These are phyloP conservation scores for Calonectria montana DNA, from an alignment of 2,329 filamentous ascomycete species.

Conservation along the genomic window DNA sequence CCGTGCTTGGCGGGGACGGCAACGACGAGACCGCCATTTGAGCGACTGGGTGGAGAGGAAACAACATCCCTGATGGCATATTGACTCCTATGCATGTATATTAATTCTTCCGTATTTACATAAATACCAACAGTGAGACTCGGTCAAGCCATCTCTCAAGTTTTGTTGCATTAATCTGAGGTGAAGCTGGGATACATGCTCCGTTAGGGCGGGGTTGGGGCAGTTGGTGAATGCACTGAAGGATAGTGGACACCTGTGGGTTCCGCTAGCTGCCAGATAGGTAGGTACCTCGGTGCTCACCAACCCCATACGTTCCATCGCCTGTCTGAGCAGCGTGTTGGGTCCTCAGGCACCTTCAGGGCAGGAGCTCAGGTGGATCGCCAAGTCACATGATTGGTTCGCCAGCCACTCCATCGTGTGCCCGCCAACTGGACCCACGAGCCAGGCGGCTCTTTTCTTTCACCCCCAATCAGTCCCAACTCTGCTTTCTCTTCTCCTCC, in stretches of 20 bases:
- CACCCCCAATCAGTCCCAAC: conserved; percentile 38
- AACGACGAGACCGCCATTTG: conserved; percentile 1
- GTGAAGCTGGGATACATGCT: background rate
- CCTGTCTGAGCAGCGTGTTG: background rate
- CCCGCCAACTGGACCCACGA: conserved; percentile 34
- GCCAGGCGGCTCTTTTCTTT: conserved; percentile 38
- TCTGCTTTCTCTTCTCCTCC: conserved; percentile 35
- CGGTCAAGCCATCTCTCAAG: background rate
- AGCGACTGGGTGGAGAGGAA: background rate
- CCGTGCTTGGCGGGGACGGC: background rate
- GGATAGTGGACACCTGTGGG: background rate
- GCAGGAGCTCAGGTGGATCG: conserved; percentile 23
- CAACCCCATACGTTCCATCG: background rate
- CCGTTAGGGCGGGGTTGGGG: background rate
- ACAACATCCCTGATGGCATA: background rate
- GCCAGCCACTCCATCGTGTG: conserved; percentile 19
- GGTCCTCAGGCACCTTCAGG: conserved; percentile 23
- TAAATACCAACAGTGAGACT: background rate
- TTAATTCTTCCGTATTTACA: background rate
- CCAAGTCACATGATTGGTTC: conserved; percentile 35
- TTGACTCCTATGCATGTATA: background rate
- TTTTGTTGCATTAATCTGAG: background rate
- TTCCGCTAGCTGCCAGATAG: background rate
- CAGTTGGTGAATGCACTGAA: background rate
- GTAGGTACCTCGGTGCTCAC: background rate